Conservation (phyloP, 2,329 filamentous ascomycete species). For the Epichloe hybrida region DNA sequence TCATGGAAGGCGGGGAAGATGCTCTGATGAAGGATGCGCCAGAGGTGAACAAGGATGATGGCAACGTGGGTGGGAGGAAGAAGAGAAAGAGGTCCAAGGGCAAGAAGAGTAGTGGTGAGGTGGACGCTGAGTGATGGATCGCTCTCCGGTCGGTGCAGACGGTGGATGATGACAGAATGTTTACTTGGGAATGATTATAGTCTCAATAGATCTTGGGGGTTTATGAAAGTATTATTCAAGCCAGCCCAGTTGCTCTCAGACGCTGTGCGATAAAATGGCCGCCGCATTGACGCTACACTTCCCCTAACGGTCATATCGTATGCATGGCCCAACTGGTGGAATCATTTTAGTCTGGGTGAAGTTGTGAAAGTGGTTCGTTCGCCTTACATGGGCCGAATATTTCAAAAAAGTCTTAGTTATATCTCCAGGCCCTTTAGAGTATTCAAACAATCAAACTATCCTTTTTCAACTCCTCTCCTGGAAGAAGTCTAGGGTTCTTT, state of each 20-base stretch:
- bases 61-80: constrained; percentile 25
- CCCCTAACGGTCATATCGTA: no score
- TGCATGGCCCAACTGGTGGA: no score
- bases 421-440: no score
- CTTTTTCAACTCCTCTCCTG: neutral
- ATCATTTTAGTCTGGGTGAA: no score
- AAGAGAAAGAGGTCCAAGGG: constrained; percentile 39
- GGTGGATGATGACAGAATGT: neutral
- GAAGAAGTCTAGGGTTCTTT: neutral
- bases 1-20: constrained; percentile 16
- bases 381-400: no score
- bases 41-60: constrained; percentile 1
- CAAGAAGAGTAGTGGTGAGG: constrained; percentile 11
- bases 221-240: neutral
- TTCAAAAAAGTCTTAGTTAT: no score
- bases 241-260: neutral
- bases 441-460: no score
- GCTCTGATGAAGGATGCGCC: neutral
- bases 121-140: neutral
- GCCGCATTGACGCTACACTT: no score
- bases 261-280: neutral
- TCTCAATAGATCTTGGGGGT: neutral
- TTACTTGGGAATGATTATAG: neutral
- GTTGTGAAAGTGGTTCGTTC: no score
- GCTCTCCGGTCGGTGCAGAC: neutral